Percentiles rank a stretch among this genome's conserved stretches.
phyloP scores from a whole-genome alignment of 371 early-diverging fungal genomes.

The Blyttiomyces sp. region DNA sequence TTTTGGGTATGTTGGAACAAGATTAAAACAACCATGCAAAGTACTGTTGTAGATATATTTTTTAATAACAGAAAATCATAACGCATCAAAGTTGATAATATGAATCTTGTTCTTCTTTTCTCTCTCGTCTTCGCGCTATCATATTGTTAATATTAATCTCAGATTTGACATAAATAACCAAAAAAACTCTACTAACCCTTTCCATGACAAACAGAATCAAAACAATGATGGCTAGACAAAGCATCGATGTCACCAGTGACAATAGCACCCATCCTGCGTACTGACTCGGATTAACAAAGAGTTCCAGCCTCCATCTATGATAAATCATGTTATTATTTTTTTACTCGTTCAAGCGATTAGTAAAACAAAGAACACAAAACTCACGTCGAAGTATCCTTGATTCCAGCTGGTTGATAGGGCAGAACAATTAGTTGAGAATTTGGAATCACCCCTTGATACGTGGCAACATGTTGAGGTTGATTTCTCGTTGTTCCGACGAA shows the following conservation, averaged over 20 bases:
- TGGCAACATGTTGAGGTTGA: conserved; percentile 51
- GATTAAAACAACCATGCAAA: too few relatives aligned
- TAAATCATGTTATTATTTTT: too few relatives aligned
- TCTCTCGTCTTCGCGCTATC: conserved; percentile 67
- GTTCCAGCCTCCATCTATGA: conserved; percentile 74
- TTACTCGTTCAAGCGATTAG: neutral
- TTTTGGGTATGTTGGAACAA: too few relatives aligned
- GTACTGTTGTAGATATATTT: too few relatives aligned
- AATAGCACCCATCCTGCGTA: conserved; percentile 75
- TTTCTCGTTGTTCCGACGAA: conserved; percentile 78
- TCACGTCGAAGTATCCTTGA: conserved; percentile 47
- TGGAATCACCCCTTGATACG: conserved; percentile 84
- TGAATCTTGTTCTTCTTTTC: conserved; percentile 71
- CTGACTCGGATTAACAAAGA: conserved; percentile 81
- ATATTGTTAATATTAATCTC: neutral
- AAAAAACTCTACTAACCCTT: conserved; percentile 44
- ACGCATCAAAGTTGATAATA: conserved; percentile 88
- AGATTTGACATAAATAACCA: neutral
- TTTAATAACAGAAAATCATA: conserved; percentile 52
- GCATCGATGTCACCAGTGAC: conserved; percentile 60
- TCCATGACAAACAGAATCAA: conserved; percentile 70
- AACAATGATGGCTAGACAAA: conserved; percentile 65
- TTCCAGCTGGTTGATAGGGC: conserved; percentile 68
- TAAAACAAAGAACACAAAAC: conserved; percentile 2
- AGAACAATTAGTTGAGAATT: conserved; percentile 87